Base-by-base conservation (phyloP, 106 monocot species). In the Xerophyta viscosa region DNA sequence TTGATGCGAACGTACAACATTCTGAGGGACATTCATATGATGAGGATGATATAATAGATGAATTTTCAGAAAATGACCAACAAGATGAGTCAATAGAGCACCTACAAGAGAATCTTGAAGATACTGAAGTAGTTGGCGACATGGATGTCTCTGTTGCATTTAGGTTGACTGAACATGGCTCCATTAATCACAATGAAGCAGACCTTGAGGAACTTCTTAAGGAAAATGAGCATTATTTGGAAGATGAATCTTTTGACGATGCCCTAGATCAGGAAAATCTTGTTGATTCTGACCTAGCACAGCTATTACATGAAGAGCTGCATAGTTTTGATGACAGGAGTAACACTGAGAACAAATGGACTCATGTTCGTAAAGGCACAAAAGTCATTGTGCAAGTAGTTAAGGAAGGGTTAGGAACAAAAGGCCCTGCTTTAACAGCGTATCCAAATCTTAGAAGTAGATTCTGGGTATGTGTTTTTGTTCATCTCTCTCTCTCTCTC, bases 331-430 rank as follows among this genome's bases (percentile, higher is more conserved):
- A 14, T 27, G 60, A 54, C 45, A 58, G 22, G 21, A 31, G 30
- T 41, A 37, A 30, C 19, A 50, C 57, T 48, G 62, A 56, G 61
- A 73, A 81, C 47, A 88, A 88, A 52, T 88, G 94, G 94, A 36
- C 58, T 52, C 67, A 76, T 70, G 72, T 94, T 53, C 74, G 74
- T 24, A 77, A 88, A 82, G 94, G 88, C 14, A 88, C 88, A 39
- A 88, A 88, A 76, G 60, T 94, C 17, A 73, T 88, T 67, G 88
- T 88, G 72, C 94, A 94, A 68, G 94, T 94, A 49, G 75, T 88
- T 50, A 94, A 94, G 73, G 94, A 94, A 62, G 88, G 76, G 13
- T 62, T 94, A 47, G 88, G 88, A n/a, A 81, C 78, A 24, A 94
- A 94, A 66, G 84, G 88, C 51, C 94, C 94, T 65, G 71, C 74